A percentile compares a stretch with the other conserved stretches of the same genome.
Evolutionary conservation across 1,139 yeast species (phyloP).

Genomic region (Geotrichum klebahnii): DNA sequence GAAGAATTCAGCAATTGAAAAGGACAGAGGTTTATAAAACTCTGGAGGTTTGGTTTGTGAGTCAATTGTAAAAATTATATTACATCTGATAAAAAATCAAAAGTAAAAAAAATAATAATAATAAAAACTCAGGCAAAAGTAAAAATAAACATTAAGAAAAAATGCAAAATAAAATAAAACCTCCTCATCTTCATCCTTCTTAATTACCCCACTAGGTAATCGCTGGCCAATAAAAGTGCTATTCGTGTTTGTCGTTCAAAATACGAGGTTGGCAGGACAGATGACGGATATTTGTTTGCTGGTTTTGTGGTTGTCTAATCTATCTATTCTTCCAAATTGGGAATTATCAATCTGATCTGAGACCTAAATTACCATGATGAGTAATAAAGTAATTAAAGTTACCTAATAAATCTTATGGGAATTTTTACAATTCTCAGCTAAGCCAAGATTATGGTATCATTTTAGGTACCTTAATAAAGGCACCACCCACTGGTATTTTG

Average conservation of each 20-base stretch:
- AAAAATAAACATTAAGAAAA: too few relatives aligned
- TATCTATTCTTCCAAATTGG: background rate
- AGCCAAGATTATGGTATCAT: too few relatives aligned
- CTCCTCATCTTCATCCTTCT: background rate
- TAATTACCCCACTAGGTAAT: background rate
- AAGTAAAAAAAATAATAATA: too few relatives aligned
- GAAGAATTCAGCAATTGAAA: too few relatives aligned
- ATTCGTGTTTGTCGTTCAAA: background rate
- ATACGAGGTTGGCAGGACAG: background rate
- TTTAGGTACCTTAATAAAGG: too few relatives aligned
- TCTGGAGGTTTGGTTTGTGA: too few relatives aligned
- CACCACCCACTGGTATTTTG: too few relatives aligned
- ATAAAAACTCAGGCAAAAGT: too few relatives aligned
- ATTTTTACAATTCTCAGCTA: background rate
- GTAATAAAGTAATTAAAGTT: background rate
- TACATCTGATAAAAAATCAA: too few relatives aligned
- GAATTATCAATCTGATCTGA: slow-evolving; percentile 1
- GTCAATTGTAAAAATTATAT: too few relatives aligned
- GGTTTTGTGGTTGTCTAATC: background rate
- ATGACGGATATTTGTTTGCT: background rate
- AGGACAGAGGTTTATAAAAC: too few relatives aligned
- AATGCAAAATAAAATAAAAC: background rate
- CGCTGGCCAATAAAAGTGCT: background rate
- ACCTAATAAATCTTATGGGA: background rate
- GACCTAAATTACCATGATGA: background rate